These are phyloP conservation scores for Hyaloscypha finlandica DNA, from an alignment of 495 filamentous ascomycete genomes.

Conservation along the genomic window DNA sequence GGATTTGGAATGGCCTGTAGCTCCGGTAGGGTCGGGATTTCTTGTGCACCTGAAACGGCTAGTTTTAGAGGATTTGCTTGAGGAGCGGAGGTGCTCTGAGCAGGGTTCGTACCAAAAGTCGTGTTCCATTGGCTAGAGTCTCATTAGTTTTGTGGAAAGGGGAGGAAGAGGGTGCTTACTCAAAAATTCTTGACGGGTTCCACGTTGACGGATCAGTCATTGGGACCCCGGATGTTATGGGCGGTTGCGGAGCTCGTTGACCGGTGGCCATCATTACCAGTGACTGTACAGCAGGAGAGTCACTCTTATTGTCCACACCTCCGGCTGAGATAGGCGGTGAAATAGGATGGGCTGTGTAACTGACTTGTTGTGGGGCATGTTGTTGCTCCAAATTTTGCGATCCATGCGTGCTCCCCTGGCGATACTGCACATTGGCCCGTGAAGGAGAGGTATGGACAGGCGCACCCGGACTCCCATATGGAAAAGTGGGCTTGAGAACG, in stretches of 20 bases:
- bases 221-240: slow-evolving; percentile 52
- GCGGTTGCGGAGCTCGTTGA: slow-evolving; percentile 46
- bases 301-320: slow-evolving; percentile 74
- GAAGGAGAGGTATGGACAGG: slow-evolving; percentile 60
- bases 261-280: slow-evolving; percentile 72
- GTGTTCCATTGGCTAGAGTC: slow-evolving; percentile 80
- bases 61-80: slow-evolving; percentile 33
- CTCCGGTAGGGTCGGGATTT: slow-evolving; percentile 52
- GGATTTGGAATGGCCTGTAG: slow-evolving; percentile 33
- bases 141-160: slow-evolving; percentile 33
- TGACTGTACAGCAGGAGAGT: slow-evolving; percentile 76
- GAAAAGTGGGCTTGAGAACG: slow-evolving; percentile 84
- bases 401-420: slow-evolving; percentile 38
- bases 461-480: slow-evolving; percentile 76
- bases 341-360: slow-evolving; percentile 74
- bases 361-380: slow-evolving; percentile 58
- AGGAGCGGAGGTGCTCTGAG: slow-evolving; percentile 36
- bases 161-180: slow-evolving; percentile 59
- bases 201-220: slow-evolving; percentile 73
- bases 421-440: slow-evolving; percentile 45
- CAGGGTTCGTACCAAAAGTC: slow-evolving; percentile 73
- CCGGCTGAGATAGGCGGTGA: slow-evolving; percentile 80
- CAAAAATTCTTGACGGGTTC: slow-evolving; percentile 93
- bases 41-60: slow-evolving; percentile 50
- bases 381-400: slow-evolving; percentile 43